Conservation (phyloP, 495 filamentous ascomycete genomes). For the Durotheca rogersii region DNA sequence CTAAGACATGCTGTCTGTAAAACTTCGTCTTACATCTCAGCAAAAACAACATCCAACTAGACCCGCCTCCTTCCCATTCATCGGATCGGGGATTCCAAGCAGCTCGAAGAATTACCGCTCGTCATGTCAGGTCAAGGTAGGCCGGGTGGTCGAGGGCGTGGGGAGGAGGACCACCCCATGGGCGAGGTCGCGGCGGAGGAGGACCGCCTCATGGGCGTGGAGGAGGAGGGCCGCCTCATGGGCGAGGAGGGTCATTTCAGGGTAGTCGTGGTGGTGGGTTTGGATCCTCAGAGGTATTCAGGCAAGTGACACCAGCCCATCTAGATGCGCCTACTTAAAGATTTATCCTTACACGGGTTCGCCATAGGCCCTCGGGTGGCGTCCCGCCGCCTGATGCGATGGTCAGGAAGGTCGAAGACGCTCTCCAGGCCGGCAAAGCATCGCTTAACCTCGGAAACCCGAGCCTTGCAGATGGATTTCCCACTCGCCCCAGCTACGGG, state of each 20-base stretch:
- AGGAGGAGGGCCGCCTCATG: background rate
- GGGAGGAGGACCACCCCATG: too few species aligned
- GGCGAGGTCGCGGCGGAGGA: too few species aligned
- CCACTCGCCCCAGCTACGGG: background rate
- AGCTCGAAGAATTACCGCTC: too few species aligned
- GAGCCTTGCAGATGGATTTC: background rate
- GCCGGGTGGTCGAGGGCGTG: too few species aligned
- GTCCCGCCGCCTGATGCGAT: background rate
- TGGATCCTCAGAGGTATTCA: background rate
- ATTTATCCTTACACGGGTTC: background rate
- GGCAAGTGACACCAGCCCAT: background rate
- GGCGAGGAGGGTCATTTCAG: background rate
- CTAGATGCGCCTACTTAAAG: background rate
- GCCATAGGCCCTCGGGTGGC: background rate
- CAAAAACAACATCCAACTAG: too few species aligned
- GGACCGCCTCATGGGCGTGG: too few species aligned
- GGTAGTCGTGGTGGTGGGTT: background rate
- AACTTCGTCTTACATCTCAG: too few species aligned
- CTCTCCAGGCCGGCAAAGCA: conserved; percentile 2
- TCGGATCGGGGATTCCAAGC: too few species aligned
- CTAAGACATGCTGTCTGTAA: too few species aligned
- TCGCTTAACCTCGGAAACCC: background rate
- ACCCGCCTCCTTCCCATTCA: too few species aligned
- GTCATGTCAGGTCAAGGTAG: too few species aligned
- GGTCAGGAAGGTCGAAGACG: conserved; percentile 1